Evolutionary conservation across 345 rosid genomes (phyloP).

Genomic region (Gossypium arboreum): DNA sequence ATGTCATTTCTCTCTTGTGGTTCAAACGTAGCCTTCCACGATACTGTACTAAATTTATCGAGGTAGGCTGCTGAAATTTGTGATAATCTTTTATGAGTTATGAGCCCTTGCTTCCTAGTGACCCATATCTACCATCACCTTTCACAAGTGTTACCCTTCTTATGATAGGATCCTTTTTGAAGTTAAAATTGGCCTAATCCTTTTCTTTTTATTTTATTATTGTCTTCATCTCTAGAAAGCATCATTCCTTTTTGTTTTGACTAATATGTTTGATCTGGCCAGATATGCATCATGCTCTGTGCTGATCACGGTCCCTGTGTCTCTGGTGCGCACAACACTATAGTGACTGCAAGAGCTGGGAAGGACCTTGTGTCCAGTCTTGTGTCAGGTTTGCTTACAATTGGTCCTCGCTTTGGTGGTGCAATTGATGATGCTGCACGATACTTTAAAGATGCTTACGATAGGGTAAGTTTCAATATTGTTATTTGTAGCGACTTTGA

Average conservation of each 20-base stretch:
- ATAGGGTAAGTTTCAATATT: conserved; percentile 46
- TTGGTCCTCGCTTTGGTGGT: conserved; percentile 98
- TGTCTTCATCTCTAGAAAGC: neutral
- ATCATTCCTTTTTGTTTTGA: neutral
- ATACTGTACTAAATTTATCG: conserved; percentile 87
- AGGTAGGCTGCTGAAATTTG: conserved; percentile 40
- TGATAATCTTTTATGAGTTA: neutral
- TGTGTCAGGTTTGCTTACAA: conserved; percentile 89
- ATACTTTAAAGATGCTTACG: conserved; percentile 94
- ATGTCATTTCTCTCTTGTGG: conserved; percentile 94
- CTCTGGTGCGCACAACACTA: conserved; percentile 94
- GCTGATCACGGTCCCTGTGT: conserved; percentile 99
- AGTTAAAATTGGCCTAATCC: neutral
- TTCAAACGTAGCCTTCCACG: conserved; percentile 97
- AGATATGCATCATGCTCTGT: conserved; percentile 96
- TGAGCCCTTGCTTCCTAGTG: neutral
- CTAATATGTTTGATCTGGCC: conserved; percentile 24
- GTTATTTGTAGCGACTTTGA: neutral
- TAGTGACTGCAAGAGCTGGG: conserved; percentile 98
- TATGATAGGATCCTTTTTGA: neutral
- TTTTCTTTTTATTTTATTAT: neutral
- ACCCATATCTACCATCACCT: neutral
- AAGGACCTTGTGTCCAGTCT: conserved; percentile 98
- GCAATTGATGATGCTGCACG: conserved; percentile 98
- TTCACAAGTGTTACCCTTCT: neutral